Percentiles rank a stretch among this genome's conserved stretches.
phyloP scores from a whole-genome alignment of 2,329 filamentous ascomycete species.

The Nakataea oryzae region DNA sequence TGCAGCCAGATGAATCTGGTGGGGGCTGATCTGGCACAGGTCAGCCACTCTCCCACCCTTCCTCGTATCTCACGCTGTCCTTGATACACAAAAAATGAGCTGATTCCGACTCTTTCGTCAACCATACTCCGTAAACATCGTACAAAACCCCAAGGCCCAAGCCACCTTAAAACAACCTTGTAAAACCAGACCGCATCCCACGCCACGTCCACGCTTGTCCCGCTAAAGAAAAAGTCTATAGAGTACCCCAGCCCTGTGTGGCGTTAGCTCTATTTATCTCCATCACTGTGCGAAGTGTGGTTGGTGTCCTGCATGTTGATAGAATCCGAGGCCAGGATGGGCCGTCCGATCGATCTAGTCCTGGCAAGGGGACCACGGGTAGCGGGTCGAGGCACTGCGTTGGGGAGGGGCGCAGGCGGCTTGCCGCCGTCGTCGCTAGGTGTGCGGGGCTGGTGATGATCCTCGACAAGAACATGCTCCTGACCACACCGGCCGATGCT shows the following conservation, averaged over 20 bases:
- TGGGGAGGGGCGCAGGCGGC: background rate
- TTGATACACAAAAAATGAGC: background rate
- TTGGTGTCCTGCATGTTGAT: background rate
- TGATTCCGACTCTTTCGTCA: background rate
- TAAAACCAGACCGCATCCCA: background rate
- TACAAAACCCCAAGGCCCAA: background rate
- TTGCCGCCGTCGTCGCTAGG: background rate
- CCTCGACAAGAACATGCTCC: background rate
- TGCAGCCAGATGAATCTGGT: too few relatives aligned
- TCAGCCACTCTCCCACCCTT: background rate
- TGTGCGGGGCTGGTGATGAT: background rate
- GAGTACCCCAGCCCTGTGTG: background rate
- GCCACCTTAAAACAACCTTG: background rate
- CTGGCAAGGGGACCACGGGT: background rate
- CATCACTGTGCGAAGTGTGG: background rate
- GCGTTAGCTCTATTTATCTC: background rate
- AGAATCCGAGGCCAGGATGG: background rate
- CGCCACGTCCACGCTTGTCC: background rate
- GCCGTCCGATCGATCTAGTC: background rate
- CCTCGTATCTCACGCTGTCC: background rate
- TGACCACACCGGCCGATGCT: background rate
- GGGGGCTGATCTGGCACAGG: background rate
- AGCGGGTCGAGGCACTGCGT: too few relatives aligned
- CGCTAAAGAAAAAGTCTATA: background rate
- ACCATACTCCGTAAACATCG: background rate